Evolutionary conservation across 1,284 basidiomycete species (phyloP).

Genomic region (Leccinum glutinopallens): DNA sequence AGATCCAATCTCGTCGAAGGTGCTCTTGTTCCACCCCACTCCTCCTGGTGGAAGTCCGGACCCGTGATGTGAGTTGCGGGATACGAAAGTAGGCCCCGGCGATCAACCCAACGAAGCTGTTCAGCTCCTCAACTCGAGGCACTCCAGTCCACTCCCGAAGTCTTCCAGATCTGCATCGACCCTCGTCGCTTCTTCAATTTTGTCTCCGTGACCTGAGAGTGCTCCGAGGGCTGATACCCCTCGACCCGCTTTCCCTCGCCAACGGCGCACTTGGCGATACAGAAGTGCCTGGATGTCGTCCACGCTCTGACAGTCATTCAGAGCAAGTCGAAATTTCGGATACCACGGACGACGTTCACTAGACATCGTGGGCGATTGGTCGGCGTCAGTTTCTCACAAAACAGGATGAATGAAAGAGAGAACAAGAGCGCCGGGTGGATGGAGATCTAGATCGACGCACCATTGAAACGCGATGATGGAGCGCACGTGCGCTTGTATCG

Average conservation of each 20-base stretch:
- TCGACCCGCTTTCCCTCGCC: conserved; percentile 46
- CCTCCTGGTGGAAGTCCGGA: background rate
- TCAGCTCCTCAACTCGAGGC: conserved; percentile 1
- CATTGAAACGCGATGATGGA: conserved; percentile 67
- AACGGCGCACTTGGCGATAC: conserved; percentile 47
- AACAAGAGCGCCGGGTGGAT: background rate
- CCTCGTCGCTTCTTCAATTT: conserved; percentile 8
- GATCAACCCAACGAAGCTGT: background rate
- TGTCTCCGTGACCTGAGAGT: background rate
- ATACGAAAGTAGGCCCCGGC: background rate
- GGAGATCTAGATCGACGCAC: conserved; percentile 38
- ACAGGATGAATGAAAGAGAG: background rate
- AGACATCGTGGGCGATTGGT: background rate
- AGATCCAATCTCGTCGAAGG: conserved; percentile 5
- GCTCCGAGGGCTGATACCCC: conserved; percentile 3
- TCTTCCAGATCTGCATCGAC: conserved; percentile 6
- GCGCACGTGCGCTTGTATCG: conserved; percentile 58
- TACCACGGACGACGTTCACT: conserved; percentile 52
- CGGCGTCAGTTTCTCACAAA: background rate
- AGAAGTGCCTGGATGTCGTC: conserved; percentile 52
- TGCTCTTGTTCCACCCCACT: background rate
- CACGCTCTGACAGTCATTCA: conserved; percentile 44
- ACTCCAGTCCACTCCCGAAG: conserved; percentile 4
- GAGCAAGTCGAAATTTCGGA: conserved; percentile 50
- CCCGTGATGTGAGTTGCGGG: background rate